Evolutionary conservation across 805 yeast genomes (phyloP).

Genomic region (Saccharomycopsis fermentans): DNA sequence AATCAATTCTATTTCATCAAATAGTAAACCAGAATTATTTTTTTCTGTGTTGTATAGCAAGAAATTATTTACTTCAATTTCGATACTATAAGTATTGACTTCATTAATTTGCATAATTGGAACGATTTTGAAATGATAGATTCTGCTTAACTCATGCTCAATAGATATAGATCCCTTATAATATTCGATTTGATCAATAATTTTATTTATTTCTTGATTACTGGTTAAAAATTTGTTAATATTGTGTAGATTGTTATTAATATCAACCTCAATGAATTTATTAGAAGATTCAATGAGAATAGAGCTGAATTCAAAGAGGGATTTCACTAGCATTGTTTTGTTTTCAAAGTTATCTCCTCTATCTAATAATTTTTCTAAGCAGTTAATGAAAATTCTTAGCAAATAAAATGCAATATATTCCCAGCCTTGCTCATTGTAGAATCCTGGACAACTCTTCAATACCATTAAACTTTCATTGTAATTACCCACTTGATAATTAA

Average conservation of each 20-base stretch:
- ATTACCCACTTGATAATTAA: conserved; percentile 48
- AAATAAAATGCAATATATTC: conserved; percentile 54
- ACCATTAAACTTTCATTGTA: conserved; percentile 53
- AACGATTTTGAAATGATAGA: conserved; percentile 29
- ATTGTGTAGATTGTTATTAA: conserved; percentile 16
- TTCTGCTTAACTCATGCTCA: conserved; percentile 25
- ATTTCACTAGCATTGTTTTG: conserved; percentile 25
- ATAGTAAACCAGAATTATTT: conserved; percentile 1
- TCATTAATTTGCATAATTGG: conserved; percentile 30
- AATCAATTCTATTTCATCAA: conserved; percentile 20
- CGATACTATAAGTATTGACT: conserved; percentile 31
- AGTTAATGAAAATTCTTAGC: conserved; percentile 55
- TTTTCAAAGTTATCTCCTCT: conserved; percentile 19
- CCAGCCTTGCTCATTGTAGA: conserved; percentile 69
- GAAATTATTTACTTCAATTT: conserved; percentile 26
- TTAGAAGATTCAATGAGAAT: conserved; percentile 21
- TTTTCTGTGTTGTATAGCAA: conserved; percentile 9
- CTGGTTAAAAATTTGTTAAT: conserved; percentile 21
- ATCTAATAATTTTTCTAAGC: conserved; percentile 38
- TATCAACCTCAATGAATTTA: conserved; percentile 6
- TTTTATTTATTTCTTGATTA: conserved; percentile 17
- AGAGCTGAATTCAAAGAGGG: conserved; percentile 34
- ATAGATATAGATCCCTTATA: conserved; percentile 19
- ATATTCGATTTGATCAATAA: conserved; percentile 19
- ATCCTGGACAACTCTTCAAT: conserved; percentile 57